phyloP scores from a whole-genome alignment of 2,329 filamentous ascomycete species.

The Trichoderma endophyticum region DNA sequence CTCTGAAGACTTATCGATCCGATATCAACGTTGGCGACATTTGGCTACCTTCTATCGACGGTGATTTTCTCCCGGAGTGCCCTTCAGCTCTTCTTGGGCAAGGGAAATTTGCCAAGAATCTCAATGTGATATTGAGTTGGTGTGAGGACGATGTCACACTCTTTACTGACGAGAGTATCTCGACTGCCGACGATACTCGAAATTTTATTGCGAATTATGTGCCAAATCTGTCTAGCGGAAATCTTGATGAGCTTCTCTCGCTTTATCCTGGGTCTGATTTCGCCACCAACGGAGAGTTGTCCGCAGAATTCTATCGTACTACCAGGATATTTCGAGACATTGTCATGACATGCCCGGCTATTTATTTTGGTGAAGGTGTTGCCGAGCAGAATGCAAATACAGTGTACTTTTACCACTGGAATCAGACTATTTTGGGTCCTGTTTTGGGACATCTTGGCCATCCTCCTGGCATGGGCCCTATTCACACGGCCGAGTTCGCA shows the following conservation, averaged over 20 bases:
- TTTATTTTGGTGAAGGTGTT: constrained; percentile 41
- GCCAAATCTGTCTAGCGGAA: constrained; percentile 33
- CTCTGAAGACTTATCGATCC: constrained; percentile 40
- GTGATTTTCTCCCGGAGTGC: constrained; percentile 38
- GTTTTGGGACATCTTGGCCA: constrained; percentile 36
- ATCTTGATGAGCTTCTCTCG: constrained; percentile 40
- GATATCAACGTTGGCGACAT: constrained; percentile 49
- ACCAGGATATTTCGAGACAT: constrained; percentile 51
- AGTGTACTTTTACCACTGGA: constrained; percentile 51
- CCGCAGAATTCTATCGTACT: constrained; percentile 48
- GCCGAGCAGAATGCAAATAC: constrained; percentile 32
- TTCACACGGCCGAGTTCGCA: constrained; percentile 52
- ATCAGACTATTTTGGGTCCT: constrained; percentile 51
- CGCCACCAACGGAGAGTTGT: constrained; percentile 34
- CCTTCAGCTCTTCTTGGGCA: constrained; percentile 51
- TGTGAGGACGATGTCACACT: constrained; percentile 43
- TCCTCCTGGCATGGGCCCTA: constrained; percentile 40
- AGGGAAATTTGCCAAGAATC: constrained; percentile 56
- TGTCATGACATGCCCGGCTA: constrained; percentile 47
- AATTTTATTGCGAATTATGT: constrained; percentile 40
- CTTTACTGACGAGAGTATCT: constrained; percentile 40
- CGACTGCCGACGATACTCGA: constrained; percentile 38
- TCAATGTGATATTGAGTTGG: constrained; percentile 61
- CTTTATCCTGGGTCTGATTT: constrained; percentile 53
- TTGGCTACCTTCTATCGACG: constrained; percentile 47